A percentile compares a stretch with the other conserved stretches of the same genome.
Evolutionary conservation across 2,329 filamentous ascomycete species (phyloP).

Genomic region (Emmonsiellopsis sp.): DNA sequence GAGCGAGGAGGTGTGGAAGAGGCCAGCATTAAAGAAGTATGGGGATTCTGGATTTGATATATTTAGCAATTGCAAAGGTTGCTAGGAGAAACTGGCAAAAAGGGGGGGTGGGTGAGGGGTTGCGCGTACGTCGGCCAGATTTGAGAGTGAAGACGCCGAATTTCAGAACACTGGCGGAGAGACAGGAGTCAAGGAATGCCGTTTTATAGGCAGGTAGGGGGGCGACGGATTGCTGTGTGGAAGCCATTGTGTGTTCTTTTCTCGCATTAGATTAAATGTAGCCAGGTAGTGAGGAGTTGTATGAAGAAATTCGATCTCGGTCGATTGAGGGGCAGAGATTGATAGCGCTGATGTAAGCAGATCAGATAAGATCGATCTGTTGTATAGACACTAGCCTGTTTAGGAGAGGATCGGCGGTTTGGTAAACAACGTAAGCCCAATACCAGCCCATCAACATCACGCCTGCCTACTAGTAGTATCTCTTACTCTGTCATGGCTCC

Average conservation of each 20-base stretch:
- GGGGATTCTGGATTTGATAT: conserved; percentile 49
- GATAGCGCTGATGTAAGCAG: too few relatives aligned
- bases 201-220: conserved; percentile 24
- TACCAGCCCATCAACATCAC: too few relatives aligned
- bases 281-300: not conserved
- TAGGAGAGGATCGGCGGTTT: too few relatives aligned
- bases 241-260: not conserved
- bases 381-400: too few relatives aligned
- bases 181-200: conserved; percentile 27
- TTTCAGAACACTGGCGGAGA: conserved; percentile 32
- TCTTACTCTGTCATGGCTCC: too few relatives aligned
- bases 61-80: not conserved
- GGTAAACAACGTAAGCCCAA: too few relatives aligned
- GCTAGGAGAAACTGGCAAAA: too few relatives aligned
- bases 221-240: not conserved
- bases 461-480: too few relatives aligned
- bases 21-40: conserved; percentile 96
- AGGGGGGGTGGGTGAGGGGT: not conserved
- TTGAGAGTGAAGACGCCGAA: conserved; percentile 60
- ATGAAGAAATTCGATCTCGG: too few relatives aligned
- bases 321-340: too few relatives aligned
- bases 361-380: too few relatives aligned
- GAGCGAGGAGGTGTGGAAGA: conserved; percentile 74
- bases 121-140: conserved; percentile 55
- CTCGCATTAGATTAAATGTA: not conserved